A percentile compares a stretch with the other conserved stretches of the same genome.
Conservation (phyloP, 139 green algal genomes). For the Picochlorum costavermella region DNA sequence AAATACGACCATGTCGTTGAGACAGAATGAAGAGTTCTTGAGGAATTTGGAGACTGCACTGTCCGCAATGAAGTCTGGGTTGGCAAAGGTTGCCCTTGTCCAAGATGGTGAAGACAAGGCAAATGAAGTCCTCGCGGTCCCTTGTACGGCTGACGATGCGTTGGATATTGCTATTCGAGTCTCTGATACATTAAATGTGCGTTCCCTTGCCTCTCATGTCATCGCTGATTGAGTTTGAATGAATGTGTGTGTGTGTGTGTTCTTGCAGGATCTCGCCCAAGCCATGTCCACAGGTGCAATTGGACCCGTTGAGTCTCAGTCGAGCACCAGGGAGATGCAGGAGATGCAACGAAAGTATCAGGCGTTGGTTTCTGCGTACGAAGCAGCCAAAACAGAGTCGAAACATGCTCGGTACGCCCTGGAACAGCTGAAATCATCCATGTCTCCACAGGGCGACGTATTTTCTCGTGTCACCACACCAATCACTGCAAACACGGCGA, state of each 20-base stretch:
- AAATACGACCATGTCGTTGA: neutral
- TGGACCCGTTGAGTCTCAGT: too few species aligned
- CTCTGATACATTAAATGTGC: neutral
- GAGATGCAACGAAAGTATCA: neutral
- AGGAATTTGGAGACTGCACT: neutral
- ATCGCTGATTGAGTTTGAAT: too few species aligned
- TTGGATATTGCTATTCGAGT: neutral
- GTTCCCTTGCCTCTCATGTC: neutral
- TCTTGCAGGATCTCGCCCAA: too few species aligned
- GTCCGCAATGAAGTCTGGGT: neutral
- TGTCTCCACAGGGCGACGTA: too few species aligned
- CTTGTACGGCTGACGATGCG: neutral
- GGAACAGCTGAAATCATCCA: neutral
- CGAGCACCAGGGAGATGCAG: too few species aligned
- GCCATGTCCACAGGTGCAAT: too few species aligned
- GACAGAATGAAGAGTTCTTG: neutral
- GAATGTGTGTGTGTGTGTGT: too few species aligned
- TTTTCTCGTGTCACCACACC: too few species aligned
- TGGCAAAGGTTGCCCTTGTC: conserved; percentile 3
- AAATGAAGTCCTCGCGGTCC: conserved; percentile 1
- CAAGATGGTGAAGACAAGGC: neutral
- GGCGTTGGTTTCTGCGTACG: conserved; percentile 2
- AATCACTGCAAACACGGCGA: too few species aligned
- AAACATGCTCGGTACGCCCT: neutral
- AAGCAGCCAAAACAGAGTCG: conserved; percentile 8